A percentile compares a stretch with the other conserved stretches of the same genome.
phyloP scores from a whole-genome alignment of 2,329 filamentous ascomycete genomes.

The Leptographium galeiforme region DNA sequence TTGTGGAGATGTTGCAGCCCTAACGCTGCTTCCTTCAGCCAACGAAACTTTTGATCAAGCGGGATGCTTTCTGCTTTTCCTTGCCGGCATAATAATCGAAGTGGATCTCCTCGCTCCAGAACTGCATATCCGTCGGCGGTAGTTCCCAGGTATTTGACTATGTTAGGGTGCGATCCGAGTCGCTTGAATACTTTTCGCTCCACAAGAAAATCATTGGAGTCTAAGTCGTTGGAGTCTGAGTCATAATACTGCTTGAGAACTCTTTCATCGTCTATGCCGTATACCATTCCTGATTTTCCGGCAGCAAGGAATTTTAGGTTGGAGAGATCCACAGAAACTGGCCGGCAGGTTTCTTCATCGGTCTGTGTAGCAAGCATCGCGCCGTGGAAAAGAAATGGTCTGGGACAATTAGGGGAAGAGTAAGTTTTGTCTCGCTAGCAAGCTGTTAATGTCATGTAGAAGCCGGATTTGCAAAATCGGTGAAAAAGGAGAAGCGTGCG shows the following conservation, averaged over 20 bases:
- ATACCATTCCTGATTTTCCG: not conserved
- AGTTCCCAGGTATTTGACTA: not conserved
- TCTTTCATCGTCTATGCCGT: not conserved
- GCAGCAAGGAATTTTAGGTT: not conserved
- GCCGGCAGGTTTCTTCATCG: not conserved
- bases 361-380: not conserved
- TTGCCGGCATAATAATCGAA: not conserved
- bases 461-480: not conserved
- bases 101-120: not conserved
- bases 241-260: not conserved
- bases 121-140: not conserved
- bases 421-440: not conserved
- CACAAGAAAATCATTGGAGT: not conserved
- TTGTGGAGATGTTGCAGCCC: not conserved
- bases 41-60: not conserved
- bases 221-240: not conserved
- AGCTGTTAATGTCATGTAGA: not conserved
- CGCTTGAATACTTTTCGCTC: not conserved
- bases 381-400: not conserved
- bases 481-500: not conserved
- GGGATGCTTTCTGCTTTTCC: not conserved
- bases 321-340: not conserved
- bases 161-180: not conserved
- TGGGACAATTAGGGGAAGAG: not conserved
- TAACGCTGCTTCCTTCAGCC: not conserved